phyloP scores from a whole-genome alignment of 345 rosid species.

The Lepidium sativum region DNA sequence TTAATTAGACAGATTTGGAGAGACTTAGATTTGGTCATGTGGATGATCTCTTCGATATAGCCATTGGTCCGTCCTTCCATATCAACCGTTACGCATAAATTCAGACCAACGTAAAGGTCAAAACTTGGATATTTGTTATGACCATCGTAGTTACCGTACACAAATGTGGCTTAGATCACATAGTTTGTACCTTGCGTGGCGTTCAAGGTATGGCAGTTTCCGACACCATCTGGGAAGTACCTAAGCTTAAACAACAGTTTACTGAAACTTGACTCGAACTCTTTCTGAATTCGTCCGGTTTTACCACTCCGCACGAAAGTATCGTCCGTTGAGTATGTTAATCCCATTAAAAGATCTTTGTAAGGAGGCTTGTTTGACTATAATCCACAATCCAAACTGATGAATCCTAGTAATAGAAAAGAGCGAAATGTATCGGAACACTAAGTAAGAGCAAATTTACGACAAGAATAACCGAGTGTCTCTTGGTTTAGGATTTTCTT shows the following conservation, averaged over 20 bases:
- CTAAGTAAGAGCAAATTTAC: not conserved
- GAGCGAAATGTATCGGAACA: not conserved
- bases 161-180: slow-evolving; percentile 18
- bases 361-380: slow-evolving; percentile 1
- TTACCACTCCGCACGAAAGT: slow-evolving; percentile 18
- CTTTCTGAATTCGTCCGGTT: slow-evolving; percentile 11
- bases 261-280: not conserved
- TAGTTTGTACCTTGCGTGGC: slow-evolving; percentile 18
- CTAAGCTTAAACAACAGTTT: slow-evolving; percentile 8
- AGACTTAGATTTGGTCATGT: not conserved
- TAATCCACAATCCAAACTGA: slow-evolving; percentile 24
- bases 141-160: slow-evolving; percentile 27
- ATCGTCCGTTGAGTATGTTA: slow-evolving; percentile 17
- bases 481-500: too few relatives aligned
- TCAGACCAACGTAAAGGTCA: slow-evolving; percentile 23
- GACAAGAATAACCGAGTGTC: too few relatives aligned
- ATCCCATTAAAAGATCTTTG: slow-evolving; percentile 9
- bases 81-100: slow-evolving; percentile 21
- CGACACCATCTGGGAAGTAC: slow-evolving; percentile 24
- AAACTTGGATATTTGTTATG: slow-evolving; percentile 13
- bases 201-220: slow-evolving; percentile 27
- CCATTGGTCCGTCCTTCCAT: slow-evolving; percentile 4
- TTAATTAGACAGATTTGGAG: slow-evolving; percentile 24
- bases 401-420: slow-evolving; percentile 17
- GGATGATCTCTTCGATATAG: slow-evolving; percentile 19